Percentiles rank a stretch among this genome's conserved stretches.
Conservation (phyloP, 2,329 filamentous ascomycete species). For the Curvularia lunata region DNA sequence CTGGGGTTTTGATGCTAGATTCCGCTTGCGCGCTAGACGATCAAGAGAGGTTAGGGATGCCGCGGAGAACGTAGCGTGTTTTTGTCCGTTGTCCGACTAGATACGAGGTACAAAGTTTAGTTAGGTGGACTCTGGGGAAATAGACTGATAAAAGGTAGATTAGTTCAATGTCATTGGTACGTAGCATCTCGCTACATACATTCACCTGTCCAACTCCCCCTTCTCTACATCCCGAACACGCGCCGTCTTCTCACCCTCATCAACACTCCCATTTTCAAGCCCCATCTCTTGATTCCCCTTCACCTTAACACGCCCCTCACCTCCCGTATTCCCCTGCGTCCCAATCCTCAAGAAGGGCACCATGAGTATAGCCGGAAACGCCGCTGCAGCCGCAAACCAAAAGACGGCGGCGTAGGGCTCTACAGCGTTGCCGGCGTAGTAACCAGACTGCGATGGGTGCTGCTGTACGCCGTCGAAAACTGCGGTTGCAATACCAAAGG, state of each 20-base stretch:
- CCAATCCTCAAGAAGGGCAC: slow-evolving; percentile 61
- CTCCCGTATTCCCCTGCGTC: slow-evolving; percentile 58
- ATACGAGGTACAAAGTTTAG: no score
- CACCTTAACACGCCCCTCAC: slow-evolving; percentile 28
- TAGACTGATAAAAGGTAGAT: no score
- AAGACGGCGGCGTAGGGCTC: slow-evolving; percentile 61
- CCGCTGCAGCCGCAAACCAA: slow-evolving; percentile 57
- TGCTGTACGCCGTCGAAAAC: slow-evolving; percentile 59
- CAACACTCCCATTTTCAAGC: slow-evolving; percentile 7
- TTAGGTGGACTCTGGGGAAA: no score
- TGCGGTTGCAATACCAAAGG: slow-evolving; percentile 67
- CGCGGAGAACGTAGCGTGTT: no score
- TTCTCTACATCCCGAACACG: neutral
- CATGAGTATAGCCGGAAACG: slow-evolving; percentile 54
- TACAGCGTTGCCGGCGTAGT: slow-evolving; percentile 54
- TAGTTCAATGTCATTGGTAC: no score
- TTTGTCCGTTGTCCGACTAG: no score
- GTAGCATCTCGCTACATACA: no score
- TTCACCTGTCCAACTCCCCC: neutral
- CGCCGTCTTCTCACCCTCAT: neutral
- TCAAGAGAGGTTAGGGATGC: no score
- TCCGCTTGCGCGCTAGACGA: no score
- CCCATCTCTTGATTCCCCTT: neutral
- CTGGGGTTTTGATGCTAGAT: no score
- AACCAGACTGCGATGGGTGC: slow-evolving; percentile 41